A percentile compares a stretch with the other conserved stretches of the same genome.
These are phyloP conservation scores for Lachancea sp. DNA, from an alignment of 805 yeast species.

Conservation along the genomic window DNA sequence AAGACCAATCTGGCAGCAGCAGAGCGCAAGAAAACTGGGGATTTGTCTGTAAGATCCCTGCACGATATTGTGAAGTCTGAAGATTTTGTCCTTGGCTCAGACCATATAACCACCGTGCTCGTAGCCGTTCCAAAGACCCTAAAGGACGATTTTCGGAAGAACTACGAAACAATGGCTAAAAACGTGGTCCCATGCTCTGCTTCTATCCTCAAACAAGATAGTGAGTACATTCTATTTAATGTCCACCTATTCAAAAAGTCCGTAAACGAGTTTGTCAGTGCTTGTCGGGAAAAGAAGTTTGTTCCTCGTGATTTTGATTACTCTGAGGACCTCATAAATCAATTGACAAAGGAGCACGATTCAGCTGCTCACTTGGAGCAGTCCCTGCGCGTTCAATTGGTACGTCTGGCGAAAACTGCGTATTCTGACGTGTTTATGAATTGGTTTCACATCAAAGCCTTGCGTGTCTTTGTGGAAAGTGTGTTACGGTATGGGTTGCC, in stretches of 20 bases:
- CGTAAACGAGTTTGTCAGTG: conserved; percentile 58
- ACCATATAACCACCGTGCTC: conserved; percentile 77
- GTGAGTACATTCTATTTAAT: conserved; percentile 64
- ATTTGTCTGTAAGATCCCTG: conserved; percentile 80
- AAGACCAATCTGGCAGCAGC: conserved; percentile 79
- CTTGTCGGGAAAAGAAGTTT: conserved; percentile 80
- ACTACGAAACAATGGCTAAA: conserved; percentile 69
- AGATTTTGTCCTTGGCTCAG: conserved; percentile 80
- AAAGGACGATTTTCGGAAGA: conserved; percentile 51
- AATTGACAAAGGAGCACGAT: conserved; percentile 72
- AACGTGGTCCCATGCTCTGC: conserved; percentile 95
- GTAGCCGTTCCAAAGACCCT: conserved; percentile 77
- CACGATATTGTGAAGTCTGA: conserved; percentile 81
- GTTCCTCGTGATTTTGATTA: conserved; percentile 88
- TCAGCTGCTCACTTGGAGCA: conserved; percentile 69
- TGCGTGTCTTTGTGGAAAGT: conserved; percentile 85
- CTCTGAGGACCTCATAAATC: conserved; percentile 67
- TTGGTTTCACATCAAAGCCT: conserved; percentile 86
- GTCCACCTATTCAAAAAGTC: conserved; percentile 83
- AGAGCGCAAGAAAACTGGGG: conserved; percentile 90
- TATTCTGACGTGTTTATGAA: conserved; percentile 76
- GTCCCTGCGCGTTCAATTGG: conserved; percentile 65
- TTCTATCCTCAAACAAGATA: conserved; percentile 57
- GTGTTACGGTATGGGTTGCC: conserved; percentile 96
- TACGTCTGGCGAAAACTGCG: conserved; percentile 82